These are phyloP conservation scores for Fusarium sp. DNA, from an alignment of 2,329 filamentous ascomycete species.

Conservation along the genomic window DNA sequence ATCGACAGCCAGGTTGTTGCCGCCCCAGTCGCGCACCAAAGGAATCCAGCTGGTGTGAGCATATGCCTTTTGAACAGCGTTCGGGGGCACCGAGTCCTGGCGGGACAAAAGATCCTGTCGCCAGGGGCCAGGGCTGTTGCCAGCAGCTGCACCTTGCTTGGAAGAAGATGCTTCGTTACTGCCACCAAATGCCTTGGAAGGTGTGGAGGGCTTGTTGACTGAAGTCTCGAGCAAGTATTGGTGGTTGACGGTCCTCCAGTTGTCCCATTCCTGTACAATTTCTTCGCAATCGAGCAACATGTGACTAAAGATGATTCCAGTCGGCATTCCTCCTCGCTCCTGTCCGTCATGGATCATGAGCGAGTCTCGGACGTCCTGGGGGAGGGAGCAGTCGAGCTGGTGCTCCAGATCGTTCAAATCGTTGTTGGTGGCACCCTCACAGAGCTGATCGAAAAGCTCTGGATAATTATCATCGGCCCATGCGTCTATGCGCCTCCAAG, in stretches of 20 bases:
- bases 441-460: slow-evolving; percentile 91
- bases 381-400: slow-evolving; percentile 91
- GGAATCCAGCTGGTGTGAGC: slow-evolving; percentile 96
- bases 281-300: slow-evolving; percentile 99
- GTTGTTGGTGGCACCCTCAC: slow-evolving; percentile 90
- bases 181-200: slow-evolving; percentile 76
- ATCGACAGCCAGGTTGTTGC: slow-evolving; percentile 95
- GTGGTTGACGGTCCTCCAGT: slow-evolving; percentile 93
- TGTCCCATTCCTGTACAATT: slow-evolving; percentile 96
- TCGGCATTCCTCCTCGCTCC: slow-evolving; percentile 89
- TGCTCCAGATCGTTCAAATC: slow-evolving; percentile 98
- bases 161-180: slow-evolving; percentile 75
- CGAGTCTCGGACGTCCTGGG: slow-evolving; percentile 92
- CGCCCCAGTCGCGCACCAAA: slow-evolving; percentile 95
- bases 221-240: slow-evolving; percentile 77
- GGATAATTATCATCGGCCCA: slow-evolving; percentile 97
- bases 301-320: slow-evolving; percentile 89
- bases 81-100: slow-evolving; percentile 88
- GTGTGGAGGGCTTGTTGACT: slow-evolving; percentile 67
- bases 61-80: slow-evolving; percentile 90
- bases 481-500: slow-evolving; percentile 91
- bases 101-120: slow-evolving; percentile 82
- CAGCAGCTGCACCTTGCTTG: slow-evolving; percentile 59
- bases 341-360: slow-evolving; percentile 94
- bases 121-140: slow-evolving; percentile 74